Conservation (phyloP, 208 protist species). For the Acanthamoeba sp. region DNA sequence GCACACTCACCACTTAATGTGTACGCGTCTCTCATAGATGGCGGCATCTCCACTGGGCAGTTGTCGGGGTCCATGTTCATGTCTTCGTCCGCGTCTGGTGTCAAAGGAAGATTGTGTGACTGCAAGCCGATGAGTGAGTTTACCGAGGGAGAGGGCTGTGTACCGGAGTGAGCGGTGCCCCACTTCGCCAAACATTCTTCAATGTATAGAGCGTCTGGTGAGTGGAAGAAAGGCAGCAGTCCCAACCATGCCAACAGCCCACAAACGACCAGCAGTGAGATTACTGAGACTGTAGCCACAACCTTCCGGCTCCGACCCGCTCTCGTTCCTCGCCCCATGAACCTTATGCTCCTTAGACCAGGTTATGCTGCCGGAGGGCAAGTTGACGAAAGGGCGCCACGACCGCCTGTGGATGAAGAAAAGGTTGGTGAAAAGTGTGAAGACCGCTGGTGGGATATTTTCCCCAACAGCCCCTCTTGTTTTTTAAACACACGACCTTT, state of each 20-base stretch:
- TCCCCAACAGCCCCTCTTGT: too few relatives aligned
- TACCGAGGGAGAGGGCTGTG: neutral
- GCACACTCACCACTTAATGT: neutral
- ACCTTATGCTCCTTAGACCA: too few relatives aligned
- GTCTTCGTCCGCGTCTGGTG: neutral
- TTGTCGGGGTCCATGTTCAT: neutral
- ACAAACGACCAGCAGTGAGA: neutral
- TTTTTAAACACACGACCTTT: too few relatives aligned
- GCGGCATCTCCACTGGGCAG: constrained; percentile 14
- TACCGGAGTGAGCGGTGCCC: neutral
- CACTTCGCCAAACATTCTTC: neutral
- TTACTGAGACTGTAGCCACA: neutral
- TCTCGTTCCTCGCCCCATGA: neutral
- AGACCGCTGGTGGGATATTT: too few relatives aligned
- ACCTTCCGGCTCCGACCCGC: too few relatives aligned
- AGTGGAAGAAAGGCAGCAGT: neutral
- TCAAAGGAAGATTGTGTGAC: neutral
- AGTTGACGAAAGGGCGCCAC: too few relatives aligned
- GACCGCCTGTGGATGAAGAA: too few relatives aligned
- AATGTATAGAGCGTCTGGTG: neutral
- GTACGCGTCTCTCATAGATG: neutral
- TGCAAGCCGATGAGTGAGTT: neutral
- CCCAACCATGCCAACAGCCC: neutral
- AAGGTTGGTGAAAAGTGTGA: too few relatives aligned
- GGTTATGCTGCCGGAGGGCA: too few relatives aligned